Conservation (phyloP, 176 grass and related monocot species). For the Poa annua region DNA sequence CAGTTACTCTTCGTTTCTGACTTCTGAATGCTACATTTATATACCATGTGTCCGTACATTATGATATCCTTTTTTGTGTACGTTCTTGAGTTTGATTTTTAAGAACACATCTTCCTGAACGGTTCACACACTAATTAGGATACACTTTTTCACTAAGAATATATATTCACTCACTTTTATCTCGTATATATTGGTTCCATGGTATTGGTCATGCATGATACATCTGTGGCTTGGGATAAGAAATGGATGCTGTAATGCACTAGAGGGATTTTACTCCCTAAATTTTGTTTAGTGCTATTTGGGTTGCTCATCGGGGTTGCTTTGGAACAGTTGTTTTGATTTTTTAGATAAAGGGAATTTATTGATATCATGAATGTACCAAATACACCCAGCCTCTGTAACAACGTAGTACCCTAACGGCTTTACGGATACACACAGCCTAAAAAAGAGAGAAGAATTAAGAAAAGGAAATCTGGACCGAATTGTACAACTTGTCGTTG, state of each 20-base stretch:
- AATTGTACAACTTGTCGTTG: no score
- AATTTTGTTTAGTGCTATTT: not conserved
- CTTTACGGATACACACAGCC: no score
- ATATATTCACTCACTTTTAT: not conserved
- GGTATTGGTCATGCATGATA: not conserved
- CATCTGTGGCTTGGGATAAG: not conserved
- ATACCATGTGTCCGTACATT: not conserved
- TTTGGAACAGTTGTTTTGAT: no score
- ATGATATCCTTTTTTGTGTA: not conserved
- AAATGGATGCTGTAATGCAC: not conserved
- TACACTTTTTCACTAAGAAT: not conserved
- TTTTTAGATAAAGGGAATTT: no score
- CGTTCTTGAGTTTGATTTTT: not conserved
- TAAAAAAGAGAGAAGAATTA: no score
- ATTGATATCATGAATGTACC: no score
- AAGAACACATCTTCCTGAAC: not conserved
- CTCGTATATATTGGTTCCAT: not conserved
- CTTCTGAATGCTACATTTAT: not conserved
- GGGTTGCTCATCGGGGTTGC: not conserved
- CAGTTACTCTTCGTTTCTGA: not conserved
- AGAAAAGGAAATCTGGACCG: no score
- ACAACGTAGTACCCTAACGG: no score
- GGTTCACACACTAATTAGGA: not conserved
- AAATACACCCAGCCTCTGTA: no score
- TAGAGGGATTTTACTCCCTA: not conserved